These are phyloP conservation scores for Globisporangium echinulatum DNA, from an alignment of 352 stramenopile genomes.

Conservation along the genomic window DNA sequence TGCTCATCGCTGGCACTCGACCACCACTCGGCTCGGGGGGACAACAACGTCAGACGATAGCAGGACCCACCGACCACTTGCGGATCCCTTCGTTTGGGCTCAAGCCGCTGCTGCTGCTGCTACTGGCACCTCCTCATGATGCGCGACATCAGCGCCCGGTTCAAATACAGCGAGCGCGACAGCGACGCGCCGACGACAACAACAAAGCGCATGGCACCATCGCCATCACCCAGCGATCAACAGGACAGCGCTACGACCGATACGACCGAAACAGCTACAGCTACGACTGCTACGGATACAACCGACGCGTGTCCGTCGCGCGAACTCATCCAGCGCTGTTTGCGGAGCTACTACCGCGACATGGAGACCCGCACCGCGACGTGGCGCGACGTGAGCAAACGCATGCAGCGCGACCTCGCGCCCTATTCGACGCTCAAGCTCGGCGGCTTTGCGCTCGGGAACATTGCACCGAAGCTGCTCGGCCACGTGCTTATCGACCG, in stretches of 20 bases:
- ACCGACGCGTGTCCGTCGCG: constrained; percentile 30
- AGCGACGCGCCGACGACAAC: neutral
- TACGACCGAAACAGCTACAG: neutral
- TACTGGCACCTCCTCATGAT: constrained; percentile 24
- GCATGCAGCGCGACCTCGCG: constrained; percentile 45
- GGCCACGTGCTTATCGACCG: constrained; percentile 40
- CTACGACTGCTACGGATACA: neutral
- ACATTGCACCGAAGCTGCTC: constrained; percentile 52
- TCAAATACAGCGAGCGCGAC: constrained; percentile 59
- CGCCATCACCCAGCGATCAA: neutral
- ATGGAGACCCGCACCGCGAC: constrained; percentile 21
- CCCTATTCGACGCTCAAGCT: constrained; percentile 69
- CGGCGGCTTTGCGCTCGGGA: constrained; percentile 70
- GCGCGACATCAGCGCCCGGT: constrained; percentile 58
- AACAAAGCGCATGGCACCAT: neutral
- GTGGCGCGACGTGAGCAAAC: constrained; percentile 32
- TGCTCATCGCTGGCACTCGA: no score
- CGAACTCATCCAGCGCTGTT: constrained; percentile 56
- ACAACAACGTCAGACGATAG: neutral
- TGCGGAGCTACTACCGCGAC: constrained; percentile 48
- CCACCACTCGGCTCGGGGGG: neutral
- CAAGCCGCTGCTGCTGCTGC: neutral
- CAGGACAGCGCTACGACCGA: neutral
- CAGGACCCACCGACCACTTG: neutral
- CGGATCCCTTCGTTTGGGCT: constrained; percentile 8